Evolutionary conservation across 257 asterid species (phyloP), one percentile per base, ranked within the genome.

Genomic region (Solanum phureja): DNA sequence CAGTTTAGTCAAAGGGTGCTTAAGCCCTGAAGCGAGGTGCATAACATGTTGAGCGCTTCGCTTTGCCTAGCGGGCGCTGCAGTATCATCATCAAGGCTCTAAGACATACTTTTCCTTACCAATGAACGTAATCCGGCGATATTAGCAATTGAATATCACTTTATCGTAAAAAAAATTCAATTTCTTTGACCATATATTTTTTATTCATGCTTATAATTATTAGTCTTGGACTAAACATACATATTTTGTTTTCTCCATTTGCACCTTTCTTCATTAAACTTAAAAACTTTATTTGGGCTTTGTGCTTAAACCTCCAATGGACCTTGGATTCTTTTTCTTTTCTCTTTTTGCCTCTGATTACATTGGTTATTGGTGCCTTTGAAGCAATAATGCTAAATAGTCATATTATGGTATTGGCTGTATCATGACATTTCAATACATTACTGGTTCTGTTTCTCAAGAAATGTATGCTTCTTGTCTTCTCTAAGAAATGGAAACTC

Each of bases 401-500:
- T 72, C 73, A 34, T 35, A 34, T 40, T 16, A 56, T 73, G 74
- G 69, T 34, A 29, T 73, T 23, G 66, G 73, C 24, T 35, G 81
- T 79, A 86, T 14, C 27, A 60, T 52, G 71, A 60, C 71, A 27
- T 74, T 82, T 49, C 49, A 42, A 49, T 81, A 52, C 85, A 49
- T 49, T 81, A 19, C 19, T 81, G 58, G 87, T 86, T 49, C 44
- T 76, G 69, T 87, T 87, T 88, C 72, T 73, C 29, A 18, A 29
- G 62, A 64, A 84, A 88, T 60, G 72, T n/a, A 14, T 86, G 75
- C 38, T 75, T 88, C 24, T 46, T 58, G 82, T 81, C 64, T 83
- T 71, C 87, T 68, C 86, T 86, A 76, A 87, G 86, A 58, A 81
- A 89, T 76, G 72, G 42, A 58, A 72, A 37, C 71, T 68, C 75